Conservation (phyloP, 306 rosid genomes). For the Chamaecrista fasciculata region DNA sequence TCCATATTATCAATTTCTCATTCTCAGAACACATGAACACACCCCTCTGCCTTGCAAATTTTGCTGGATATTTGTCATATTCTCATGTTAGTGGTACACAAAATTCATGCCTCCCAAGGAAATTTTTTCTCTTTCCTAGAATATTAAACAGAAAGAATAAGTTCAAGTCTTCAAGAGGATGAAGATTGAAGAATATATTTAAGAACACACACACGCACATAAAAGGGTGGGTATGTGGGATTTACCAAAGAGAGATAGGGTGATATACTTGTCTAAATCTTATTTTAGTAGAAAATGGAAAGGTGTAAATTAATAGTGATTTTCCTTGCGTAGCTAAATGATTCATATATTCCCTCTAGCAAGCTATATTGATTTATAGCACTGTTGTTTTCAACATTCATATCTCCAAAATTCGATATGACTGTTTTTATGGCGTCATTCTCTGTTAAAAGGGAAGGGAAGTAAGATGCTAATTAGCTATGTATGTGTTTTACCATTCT, state of each 20-base stretch:
- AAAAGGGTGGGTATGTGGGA: conserved; percentile 25
- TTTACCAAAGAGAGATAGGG: conserved; percentile 29
- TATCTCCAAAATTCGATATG: conserved; percentile 60
- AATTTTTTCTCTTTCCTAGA: conserved; percentile 28
- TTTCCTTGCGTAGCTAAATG: conserved; percentile 37
- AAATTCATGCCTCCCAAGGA: conserved; percentile 33
- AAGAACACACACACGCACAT: neutral
- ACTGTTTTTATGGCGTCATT: conserved; percentile 40
- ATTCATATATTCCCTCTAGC: conserved; percentile 61
- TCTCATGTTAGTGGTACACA: conserved; percentile 28
- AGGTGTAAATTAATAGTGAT: conserved; percentile 38
- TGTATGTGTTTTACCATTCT: conserved; percentile 22
- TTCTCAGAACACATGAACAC: conserved; percentile 1
- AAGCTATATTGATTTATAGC: conserved; percentile 34
- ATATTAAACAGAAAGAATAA: conserved; percentile 43
- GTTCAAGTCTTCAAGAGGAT: conserved; percentile 60
- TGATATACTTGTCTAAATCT: conserved; percentile 30
- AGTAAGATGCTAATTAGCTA: conserved; percentile 30
- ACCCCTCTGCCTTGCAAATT: conserved; percentile 6
- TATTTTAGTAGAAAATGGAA: conserved; percentile 32
- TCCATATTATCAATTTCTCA: conserved; percentile 6
- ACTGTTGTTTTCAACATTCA: conserved; percentile 69
- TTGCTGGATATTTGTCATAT: conserved; percentile 15
- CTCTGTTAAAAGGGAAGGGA: conserved; percentile 18
- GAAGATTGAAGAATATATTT: conserved; percentile 5